These are phyloP conservation scores for Pythium coloratum DNA, from an alignment of 352 stramenopile genomes.

Conservation along the genomic window DNA sequence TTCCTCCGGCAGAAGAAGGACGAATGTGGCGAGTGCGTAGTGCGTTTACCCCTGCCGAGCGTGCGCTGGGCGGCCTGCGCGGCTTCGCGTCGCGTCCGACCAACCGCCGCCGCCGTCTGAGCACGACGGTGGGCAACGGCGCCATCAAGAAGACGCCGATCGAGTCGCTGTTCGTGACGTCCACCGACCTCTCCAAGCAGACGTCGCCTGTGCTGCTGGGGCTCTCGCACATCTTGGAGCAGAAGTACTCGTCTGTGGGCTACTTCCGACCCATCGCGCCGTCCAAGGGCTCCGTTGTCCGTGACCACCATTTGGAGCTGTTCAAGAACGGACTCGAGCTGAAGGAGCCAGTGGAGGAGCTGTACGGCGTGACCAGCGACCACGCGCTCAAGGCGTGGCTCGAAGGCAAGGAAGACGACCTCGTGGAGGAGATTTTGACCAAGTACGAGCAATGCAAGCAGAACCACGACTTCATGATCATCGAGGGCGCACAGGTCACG, in stretches of 20 bases:
- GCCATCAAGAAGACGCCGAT: conserved; percentile 37
- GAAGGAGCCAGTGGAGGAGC: conserved; percentile 35
- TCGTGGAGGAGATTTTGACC: conserved; percentile 69
- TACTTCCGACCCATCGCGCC: conserved; percentile 82
- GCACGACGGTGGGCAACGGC: conserved; percentile 14
- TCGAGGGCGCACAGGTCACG: conserved; percentile 70
- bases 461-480: conserved; percentile 83
- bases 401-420: conserved; percentile 56
- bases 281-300: conserved; percentile 23
- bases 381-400: conserved; percentile 54
- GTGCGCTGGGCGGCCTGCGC: not conserved
- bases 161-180: conserved; percentile 68
- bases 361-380: conserved; percentile 65
- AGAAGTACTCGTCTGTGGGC: conserved; percentile 68
- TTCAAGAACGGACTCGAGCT: conserved; percentile 66
- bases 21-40: conserved; percentile 20
- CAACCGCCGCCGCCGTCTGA: conserved; percentile 16
- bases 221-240: conserved; percentile 64
- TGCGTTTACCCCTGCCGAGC: conserved; percentile 14
- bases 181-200: conserved; percentile 58
- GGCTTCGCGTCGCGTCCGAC: conserved; percentile 15
- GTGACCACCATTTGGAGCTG: conserved; percentile 73
- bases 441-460: conserved; percentile 53
- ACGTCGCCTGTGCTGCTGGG: conserved; percentile 73
- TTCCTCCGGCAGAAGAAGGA: not conserved